Percentiles rank a stretch among this genome's conserved stretches.
Conservation (phyloP, 2,329 filamentous ascomycete genomes). For the Cercospora sesami region DNA sequence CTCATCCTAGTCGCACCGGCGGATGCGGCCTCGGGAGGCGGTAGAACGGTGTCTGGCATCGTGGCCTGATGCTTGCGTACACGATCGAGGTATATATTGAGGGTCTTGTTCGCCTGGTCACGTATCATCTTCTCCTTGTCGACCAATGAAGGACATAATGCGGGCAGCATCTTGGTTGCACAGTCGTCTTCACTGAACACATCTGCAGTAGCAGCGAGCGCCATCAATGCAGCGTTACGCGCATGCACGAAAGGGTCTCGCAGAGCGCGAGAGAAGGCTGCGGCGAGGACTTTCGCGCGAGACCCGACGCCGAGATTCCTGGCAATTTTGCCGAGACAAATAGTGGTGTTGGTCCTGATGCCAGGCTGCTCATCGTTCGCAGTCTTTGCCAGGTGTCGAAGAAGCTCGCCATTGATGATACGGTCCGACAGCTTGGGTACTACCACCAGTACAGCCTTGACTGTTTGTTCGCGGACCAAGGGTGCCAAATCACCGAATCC, state of each 20-base stretch:
- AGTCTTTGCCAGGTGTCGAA: constrained; percentile 89
- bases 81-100: constrained; percentile 81
- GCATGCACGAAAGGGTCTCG: constrained; percentile 94
- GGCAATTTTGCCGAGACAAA: constrained; percentile 93
- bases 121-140: constrained; percentile 95
- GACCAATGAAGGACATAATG: constrained; percentile 78
- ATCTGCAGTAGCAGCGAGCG: constrained; percentile 80
- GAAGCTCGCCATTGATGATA: constrained; percentile 86
- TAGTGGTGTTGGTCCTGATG: constrained; percentile 96
- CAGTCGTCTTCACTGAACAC: constrained; percentile 88
- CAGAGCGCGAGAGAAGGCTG: constrained; percentile 85
- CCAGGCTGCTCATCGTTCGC: constrained; percentile 97
- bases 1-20: constrained; percentile 65
- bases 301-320: constrained; percentile 76
- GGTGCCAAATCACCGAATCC: constrained; percentile 92
- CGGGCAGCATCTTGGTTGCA: constrained; percentile 77
- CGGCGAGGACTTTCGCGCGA: constrained; percentile 84
- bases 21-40: constrained; percentile 58
- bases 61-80: constrained; percentile 74
- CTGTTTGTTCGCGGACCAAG: constrained; percentile 88
- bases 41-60: constrained; percentile 78
- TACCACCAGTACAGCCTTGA: constrained; percentile 87
- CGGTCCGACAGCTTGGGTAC: constrained; percentile 89
- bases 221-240: constrained; percentile 82
- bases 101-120: constrained; percentile 84